Evolutionary conservation across 2,329 filamentous ascomycete genomes (phyloP).

Genomic region (Endocalyx cinctus): DNA sequence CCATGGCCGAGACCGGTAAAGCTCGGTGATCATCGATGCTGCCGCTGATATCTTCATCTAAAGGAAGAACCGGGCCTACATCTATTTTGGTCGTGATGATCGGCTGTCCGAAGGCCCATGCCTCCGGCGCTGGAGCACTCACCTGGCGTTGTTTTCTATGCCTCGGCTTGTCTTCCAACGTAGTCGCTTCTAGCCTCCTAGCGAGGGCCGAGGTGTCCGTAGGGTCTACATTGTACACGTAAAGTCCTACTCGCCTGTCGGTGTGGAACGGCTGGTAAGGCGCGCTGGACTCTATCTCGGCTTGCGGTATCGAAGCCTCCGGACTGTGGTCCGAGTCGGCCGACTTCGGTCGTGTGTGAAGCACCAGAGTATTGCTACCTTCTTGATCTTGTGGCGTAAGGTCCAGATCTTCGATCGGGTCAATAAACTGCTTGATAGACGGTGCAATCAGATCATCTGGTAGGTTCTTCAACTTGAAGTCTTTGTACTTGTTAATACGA

Average conservation of each 20-base stretch:
- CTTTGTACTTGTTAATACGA: constrained; percentile 55
- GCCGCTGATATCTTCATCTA: constrained; percentile 49
- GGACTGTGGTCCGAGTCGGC: constrained; percentile 38
- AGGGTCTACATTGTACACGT: constrained; percentile 48
- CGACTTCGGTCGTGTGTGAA: constrained; percentile 37
- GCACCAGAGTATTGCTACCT: constrained; percentile 49
- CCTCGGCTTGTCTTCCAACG: constrained; percentile 34
- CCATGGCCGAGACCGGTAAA: constrained; percentile 59
- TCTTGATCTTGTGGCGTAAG: constrained; percentile 50
- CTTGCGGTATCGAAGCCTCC: constrained; percentile 65
- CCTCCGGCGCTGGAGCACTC: constrained; percentile 9
- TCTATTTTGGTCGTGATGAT: constrained; percentile 49
- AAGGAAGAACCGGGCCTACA: constrained; percentile 39
- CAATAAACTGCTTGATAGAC: constrained; percentile 51
- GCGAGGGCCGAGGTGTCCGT: constrained; percentile 28
- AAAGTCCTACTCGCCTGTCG: constrained; percentile 76
- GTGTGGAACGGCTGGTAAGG: constrained; percentile 96
- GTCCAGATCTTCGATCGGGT: constrained; percentile 53
- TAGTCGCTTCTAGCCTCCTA: constrained; percentile 35
- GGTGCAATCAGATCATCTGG: constrained; percentile 56
- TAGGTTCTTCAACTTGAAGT: constrained; percentile 62
- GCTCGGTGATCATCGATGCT: constrained; percentile 53
- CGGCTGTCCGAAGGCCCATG: constrained; percentile 59
- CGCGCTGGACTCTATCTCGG: constrained; percentile 92
- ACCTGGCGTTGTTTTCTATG: constrained; percentile 6